These are phyloP conservation scores for Candida montana DNA, from an alignment of 805 yeast species.

Conservation along the genomic window DNA sequence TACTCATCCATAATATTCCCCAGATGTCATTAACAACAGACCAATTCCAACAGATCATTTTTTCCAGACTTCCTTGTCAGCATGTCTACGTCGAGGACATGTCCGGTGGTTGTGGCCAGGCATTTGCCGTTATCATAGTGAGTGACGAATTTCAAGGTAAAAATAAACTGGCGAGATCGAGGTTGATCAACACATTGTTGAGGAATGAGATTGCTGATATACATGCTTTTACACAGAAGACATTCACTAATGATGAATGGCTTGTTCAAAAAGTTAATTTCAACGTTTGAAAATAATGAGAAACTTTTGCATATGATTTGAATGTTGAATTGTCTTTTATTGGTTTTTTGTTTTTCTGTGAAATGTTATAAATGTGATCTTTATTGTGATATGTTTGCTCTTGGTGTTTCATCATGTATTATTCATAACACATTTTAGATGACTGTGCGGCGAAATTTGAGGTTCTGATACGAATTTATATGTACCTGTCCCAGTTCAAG, in stretches of 20 bases:
- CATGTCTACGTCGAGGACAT: conserved; percentile 70
- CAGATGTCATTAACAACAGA: conserved; percentile 7
- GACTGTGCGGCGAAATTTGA: too few relatives aligned
- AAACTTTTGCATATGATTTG: background rate
- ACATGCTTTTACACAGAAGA: conserved; percentile 95
- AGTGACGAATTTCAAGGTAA: conserved; percentile 66
- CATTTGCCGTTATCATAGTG: conserved; percentile 90
- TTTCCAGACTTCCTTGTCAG: conserved; percentile 8
- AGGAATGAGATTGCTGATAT: conserved; percentile 81
- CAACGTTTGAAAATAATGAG: conserved; percentile 10
- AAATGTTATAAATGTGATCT: too few relatives aligned
- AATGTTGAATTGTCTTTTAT: background rate
- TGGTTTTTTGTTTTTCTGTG: background rate
- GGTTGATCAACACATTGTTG: conserved; percentile 74
- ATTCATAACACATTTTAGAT: too few relatives aligned
- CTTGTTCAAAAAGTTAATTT: conserved; percentile 23
- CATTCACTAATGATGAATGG: conserved; percentile 90
- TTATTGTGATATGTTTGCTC: too few relatives aligned
- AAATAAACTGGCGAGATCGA: conserved; percentile 79
- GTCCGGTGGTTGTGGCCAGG: conserved; percentile 92
- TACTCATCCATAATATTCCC: background rate
- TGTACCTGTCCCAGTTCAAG: too few relatives aligned
- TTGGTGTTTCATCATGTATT: too few relatives aligned
- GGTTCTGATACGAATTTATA: too few relatives aligned
- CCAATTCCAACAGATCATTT: conserved; percentile 5